Evolutionary conservation across 192 early-diverging fungal genomes (phyloP), one percentile per base, ranked within the genome.

Genomic region (Coemansia sp.): DNA sequence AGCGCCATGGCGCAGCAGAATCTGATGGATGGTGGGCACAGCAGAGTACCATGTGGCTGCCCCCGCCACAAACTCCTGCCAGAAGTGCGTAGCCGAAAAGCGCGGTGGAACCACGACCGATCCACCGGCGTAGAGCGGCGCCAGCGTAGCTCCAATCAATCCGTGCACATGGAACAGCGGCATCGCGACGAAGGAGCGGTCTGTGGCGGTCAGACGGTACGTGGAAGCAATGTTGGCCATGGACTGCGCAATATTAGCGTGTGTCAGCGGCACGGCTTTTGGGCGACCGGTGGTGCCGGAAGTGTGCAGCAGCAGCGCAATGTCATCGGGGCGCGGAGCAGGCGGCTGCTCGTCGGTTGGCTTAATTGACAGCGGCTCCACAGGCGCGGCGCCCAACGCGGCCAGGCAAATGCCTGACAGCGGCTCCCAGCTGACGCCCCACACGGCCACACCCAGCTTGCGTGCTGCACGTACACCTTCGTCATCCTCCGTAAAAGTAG

Each of bases 131-230:
- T 78, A 81, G 7, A 94, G 82, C 7, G 89, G 86, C 5, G 91
- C 79, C 22, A 94, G 75, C 52, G 87, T 68, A 7, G 85, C 89
- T 56, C 90, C 89, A 38, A 94, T 85, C 41, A 94, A 74, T 9
- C 93, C 93, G 68, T 94, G 91, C 7, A 92, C 90, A 66, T 94
- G 93, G 79, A 92, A 92, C 21, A 94, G 83, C 7, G 93, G 91
- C 91, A 93, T 93, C 21, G 92, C 91, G 21, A 93, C 64, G 59
- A 89, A 81, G 5, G 90, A 86, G 19, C 83, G 60, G 71, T 94
- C 93, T 3, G 53, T 30, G 5, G 82, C 64, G 3, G 56, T 62
- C 32, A 94, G 80, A 38, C 82, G 54, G 66, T 90, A 92, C 2
- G 93, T 90, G n/a, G 66, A 53, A 7, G 82, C 66, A 41, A 91